phyloP scores from a whole-genome alignment of 352 stramenopile species.

The Nothophytophthora sp. region DNA sequence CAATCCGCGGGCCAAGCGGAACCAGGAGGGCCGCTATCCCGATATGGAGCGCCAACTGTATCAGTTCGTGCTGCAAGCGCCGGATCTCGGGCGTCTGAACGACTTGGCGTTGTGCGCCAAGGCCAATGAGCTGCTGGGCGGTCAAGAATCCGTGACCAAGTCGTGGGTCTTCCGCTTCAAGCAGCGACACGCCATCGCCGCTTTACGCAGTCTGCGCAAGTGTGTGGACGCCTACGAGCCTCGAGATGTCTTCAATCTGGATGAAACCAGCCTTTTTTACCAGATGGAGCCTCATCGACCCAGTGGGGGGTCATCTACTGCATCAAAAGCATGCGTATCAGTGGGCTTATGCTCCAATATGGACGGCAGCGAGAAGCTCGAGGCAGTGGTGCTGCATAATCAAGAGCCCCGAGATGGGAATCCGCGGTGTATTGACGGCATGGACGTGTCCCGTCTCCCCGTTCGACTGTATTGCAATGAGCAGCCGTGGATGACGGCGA shows the following conservation, averaged over 20 bases:
- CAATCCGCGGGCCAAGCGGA: slow-evolving; percentile 10
- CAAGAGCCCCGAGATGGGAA: background rate
- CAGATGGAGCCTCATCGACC: slow-evolving; percentile 13
- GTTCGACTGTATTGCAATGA: slow-evolving; percentile 11
- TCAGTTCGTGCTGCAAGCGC: slow-evolving; percentile 10
- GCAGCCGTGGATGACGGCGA: slow-evolving; percentile 16
- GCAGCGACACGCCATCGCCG: slow-evolving; percentile 11
- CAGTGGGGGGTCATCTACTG: background rate
- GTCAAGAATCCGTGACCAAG: slow-evolving; percentile 11
- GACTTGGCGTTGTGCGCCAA: slow-evolving; percentile 13
- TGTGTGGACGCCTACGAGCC: slow-evolving; percentile 13
- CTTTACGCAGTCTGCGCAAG: slow-evolving; percentile 13
- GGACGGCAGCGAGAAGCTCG: slow-evolving; percentile 18
- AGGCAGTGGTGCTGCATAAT: slow-evolving; percentile 19
- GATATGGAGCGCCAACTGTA: slow-evolving; percentile 18
- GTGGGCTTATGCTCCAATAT: slow-evolving; percentile 23
- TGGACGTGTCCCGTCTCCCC: slow-evolving; percentile 5
- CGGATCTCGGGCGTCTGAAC: slow-evolving; percentile 9
- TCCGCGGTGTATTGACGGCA: background rate
- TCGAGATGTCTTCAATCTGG: slow-evolving; percentile 18
- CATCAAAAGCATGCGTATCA: slow-evolving; percentile 6
- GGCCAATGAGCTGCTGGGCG: slow-evolving; percentile 16
- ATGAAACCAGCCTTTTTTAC: slow-evolving; percentile 22
- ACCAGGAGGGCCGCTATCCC: slow-evolving; percentile 11
- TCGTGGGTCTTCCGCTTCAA: slow-evolving; percentile 24